phyloP scores from a whole-genome alignment of 495 filamentous ascomycete genomes.

The Aspergillus nidulans region DNA sequence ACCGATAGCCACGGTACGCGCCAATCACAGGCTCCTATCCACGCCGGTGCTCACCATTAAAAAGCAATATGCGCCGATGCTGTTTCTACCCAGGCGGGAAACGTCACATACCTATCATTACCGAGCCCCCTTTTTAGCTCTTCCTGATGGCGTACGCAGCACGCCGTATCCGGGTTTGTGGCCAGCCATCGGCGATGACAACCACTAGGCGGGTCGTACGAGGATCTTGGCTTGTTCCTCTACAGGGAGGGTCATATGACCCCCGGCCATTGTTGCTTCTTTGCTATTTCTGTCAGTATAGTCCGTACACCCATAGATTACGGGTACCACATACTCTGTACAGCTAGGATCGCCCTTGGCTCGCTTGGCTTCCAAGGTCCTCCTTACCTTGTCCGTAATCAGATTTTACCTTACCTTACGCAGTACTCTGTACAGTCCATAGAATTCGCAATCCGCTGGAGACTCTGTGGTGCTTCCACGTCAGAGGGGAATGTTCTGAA shows the following conservation, averaged over 20 bases:
- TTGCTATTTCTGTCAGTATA: not conserved
- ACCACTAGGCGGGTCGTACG: not conserved
- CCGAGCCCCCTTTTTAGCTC: not conserved
- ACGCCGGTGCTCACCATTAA: not conserved
- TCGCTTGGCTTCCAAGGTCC: not conserved
- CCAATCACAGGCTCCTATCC: not conserved
- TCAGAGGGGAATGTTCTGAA: not conserved
- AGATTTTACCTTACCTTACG: slow-evolving; percentile 1
- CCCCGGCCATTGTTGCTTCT: not conserved
- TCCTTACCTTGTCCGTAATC: not conserved
- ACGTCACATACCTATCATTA: not conserved
- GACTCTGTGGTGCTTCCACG: not conserved
- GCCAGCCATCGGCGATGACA: not conserved
- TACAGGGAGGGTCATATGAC: not conserved
- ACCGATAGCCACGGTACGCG: not conserved
- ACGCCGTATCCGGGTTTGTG: not conserved
- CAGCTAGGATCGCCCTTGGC: not conserved
- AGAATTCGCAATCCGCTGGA: not conserved
- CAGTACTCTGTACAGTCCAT: not conserved
- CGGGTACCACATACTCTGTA: too few species aligned
- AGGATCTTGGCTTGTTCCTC: not conserved
- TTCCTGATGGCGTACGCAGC: not conserved
- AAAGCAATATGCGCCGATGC: not conserved
- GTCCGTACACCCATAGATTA: too few species aligned
- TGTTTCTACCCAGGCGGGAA: not conserved